These are phyloP conservation scores for Lipomyces chichibuensis DNA, from an alignment of 805 yeast genomes.

Conservation along the genomic window DNA sequence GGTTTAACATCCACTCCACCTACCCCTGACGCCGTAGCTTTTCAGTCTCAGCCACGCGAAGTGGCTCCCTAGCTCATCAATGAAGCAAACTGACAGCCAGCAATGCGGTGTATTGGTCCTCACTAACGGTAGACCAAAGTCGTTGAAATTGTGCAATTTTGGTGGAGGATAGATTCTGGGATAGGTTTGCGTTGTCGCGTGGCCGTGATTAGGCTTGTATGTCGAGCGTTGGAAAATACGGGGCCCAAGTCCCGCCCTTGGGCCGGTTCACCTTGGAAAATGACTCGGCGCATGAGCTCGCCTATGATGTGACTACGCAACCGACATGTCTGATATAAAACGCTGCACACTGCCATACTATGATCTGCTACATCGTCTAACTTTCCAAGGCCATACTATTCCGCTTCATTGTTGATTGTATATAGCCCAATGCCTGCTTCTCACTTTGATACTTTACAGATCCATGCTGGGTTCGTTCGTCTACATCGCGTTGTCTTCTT, in stretches of 20 bases:
- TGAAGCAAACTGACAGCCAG: neutral
- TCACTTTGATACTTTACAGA: slow-evolving; percentile 86
- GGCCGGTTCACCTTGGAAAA: neutral
- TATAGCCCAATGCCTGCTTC: slow-evolving; percentile 20
- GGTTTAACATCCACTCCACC: neutral
- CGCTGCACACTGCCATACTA: neutral
- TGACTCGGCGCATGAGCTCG: neutral
- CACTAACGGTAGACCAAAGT: neutral
- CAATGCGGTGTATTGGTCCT: neutral
- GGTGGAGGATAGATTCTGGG: neutral
- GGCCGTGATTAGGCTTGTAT: neutral
- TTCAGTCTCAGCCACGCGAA: neutral
- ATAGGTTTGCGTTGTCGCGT: neutral
- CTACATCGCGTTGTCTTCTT: neutral
- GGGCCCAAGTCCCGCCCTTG: too few relatives aligned
- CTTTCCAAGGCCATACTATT: neutral
- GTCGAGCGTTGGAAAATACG: neutral
- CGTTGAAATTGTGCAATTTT: neutral
- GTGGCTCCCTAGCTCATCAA: neutral
- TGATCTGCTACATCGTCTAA: neutral
- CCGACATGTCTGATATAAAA: neutral
- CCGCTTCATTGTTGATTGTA: neutral
- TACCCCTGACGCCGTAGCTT: neutral
- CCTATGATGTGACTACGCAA: neutral
- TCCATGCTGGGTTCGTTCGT: slow-evolving; percentile 74